These are phyloP conservation scores for Cetraspora pellucida DNA, from an alignment of 192 early-diverging fungal species.

Conservation along the genomic window DNA sequence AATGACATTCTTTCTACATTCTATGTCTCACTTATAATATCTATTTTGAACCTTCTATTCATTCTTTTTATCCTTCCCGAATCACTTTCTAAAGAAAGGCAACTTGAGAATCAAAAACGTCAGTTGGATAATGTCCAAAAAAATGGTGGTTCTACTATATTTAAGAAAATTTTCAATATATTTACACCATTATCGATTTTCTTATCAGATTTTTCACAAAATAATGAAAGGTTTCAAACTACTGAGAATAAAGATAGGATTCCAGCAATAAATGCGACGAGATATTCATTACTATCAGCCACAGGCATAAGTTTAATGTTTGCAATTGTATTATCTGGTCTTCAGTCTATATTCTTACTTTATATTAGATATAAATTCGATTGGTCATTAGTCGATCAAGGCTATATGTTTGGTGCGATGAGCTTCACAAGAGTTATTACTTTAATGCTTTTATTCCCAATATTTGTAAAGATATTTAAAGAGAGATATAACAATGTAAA, in stretches of 20 bases:
- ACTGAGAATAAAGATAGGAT: background rate
- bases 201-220: background rate
- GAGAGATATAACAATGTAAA: background rate
- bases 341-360: conserved; percentile 13
- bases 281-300: conserved; percentile 1
- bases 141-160: background rate
- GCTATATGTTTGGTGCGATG: background rate
- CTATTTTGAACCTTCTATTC: background rate
- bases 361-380: conserved; percentile 18
- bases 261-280: background rate
- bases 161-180: background rate
- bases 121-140: background rate
- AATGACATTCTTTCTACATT: conserved; percentile 21
- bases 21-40: background rate
- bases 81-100: conserved; percentile 21
- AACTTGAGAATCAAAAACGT: background rate
- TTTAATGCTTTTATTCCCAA: background rate
- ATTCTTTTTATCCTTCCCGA: conserved; percentile 25
- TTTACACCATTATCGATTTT: conserved; percentile 21
- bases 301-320: background rate
- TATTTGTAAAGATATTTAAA: background rate
- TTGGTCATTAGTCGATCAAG: conserved; percentile 20
- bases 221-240: background rate
- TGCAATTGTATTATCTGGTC: background rate
- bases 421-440: background rate